A percentile compares a stretch with the other conserved stretches of the same genome.
These are phyloP conservation scores for Lavandula angustifolia DNA, from an alignment of 257 asterid genomes.

Conservation along the genomic window DNA sequence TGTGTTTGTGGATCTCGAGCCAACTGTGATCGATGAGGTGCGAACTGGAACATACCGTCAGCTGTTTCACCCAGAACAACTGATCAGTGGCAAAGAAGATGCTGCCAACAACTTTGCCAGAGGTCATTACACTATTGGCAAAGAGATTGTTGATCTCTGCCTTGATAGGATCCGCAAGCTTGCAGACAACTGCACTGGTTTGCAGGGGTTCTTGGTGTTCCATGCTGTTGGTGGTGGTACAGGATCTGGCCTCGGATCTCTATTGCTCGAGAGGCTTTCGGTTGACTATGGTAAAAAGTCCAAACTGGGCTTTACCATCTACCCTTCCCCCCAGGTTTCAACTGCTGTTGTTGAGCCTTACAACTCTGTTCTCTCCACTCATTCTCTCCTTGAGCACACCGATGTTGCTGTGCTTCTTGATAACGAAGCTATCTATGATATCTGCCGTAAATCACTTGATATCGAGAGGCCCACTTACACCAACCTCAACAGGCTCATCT, in stretches of 20 bases:
- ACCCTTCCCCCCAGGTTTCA: conserved; percentile 63
- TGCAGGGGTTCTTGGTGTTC: conserved; percentile 58
- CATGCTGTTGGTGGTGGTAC: conserved; percentile 69
- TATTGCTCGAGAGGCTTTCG: conserved; percentile 56
- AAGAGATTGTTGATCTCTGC: conserved; percentile 59
- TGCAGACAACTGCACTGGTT: conserved; percentile 60
- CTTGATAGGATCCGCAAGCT: conserved; percentile 61
- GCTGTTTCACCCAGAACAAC: conserved; percentile 61
- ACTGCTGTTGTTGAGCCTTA: conserved; percentile 68
- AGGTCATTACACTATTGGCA: conserved; percentile 63
- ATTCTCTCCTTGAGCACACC: conserved; percentile 58
- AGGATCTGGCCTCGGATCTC: conserved; percentile 60
- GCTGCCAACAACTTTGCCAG: conserved; percentile 67
- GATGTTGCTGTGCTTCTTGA: conserved; percentile 59
- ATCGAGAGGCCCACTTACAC: conserved; percentile 63
- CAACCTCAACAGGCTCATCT: conserved; percentile 55
- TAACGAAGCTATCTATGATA: conserved; percentile 25
- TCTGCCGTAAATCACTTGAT: conserved; percentile 54
- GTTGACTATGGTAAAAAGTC: conserved; percentile 61
- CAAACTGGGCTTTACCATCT: conserved; percentile 53
- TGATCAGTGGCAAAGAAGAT: conserved; percentile 60
- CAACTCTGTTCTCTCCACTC: conserved; percentile 55
- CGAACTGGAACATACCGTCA: conserved; percentile 63
- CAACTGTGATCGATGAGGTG: conserved; percentile 61
- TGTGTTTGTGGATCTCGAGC: conserved; percentile 58